phyloP scores from a whole-genome alignment of 306 rosid species.

The Albizia julibrissin region DNA sequence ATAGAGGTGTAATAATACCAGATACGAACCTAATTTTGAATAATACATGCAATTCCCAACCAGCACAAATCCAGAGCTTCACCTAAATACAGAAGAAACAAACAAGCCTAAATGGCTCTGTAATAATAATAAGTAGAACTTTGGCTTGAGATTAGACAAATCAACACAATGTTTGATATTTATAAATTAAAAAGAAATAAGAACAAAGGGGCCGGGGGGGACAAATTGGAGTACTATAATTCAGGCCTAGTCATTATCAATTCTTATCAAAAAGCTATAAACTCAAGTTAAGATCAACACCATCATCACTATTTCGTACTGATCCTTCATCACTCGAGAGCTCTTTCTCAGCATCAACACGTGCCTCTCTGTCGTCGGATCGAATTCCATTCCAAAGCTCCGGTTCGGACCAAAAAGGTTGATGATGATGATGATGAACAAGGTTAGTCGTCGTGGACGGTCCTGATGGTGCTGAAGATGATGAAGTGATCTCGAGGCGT shows the following conservation, averaged over 20 bases:
- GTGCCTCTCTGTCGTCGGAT: background rate
- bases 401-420: background rate
- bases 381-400: background rate
- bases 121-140: background rate
- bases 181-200: background rate
- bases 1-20: background rate
- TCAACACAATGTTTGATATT: background rate
- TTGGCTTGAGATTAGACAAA: background rate
- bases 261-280: background rate
- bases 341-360: background rate
- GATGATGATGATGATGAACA: background rate
- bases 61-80: background rate
- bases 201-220: background rate
- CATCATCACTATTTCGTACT: constrained; percentile 9
- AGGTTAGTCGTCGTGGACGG: background rate
- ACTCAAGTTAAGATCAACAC: constrained; percentile 25
- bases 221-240: background rate
- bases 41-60: background rate
- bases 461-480: background rate
- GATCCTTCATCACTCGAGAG: background rate
- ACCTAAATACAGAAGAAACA: background rate
- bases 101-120: background rate
- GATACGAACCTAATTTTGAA: background rate
- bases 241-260: background rate
- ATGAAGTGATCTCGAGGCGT: background rate